Conservation (phyloP, 192 early-diverging fungal species). For the Coemansia sp. region DNA sequence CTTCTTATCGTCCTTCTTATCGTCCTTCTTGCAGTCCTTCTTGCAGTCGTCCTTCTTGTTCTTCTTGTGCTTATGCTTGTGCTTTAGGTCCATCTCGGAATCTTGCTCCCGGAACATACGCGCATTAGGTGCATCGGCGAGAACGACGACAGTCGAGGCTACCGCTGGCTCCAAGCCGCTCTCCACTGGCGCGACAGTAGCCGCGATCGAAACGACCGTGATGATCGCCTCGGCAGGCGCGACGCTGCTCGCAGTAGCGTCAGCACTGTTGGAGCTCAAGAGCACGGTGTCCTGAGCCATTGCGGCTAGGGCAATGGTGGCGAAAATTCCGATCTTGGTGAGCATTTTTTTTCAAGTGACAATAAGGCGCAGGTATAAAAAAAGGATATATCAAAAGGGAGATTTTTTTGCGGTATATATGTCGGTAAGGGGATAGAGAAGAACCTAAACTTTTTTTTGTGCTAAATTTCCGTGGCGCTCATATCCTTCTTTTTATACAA, state of each 20-base stretch:
- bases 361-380: neutral
- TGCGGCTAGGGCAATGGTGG: slow-evolving; percentile 1
- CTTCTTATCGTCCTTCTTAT: neutral
- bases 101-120: neutral
- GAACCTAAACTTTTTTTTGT: neutral
- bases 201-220: no score
- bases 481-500: neutral
- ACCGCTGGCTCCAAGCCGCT: no score
- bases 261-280: neutral
- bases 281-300: neutral
- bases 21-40: neutral
- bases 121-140: neutral
- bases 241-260: neutral
- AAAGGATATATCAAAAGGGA: neutral
- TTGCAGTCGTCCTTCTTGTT: neutral
- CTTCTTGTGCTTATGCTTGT: neutral
- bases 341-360: neutral
- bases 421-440: neutral
- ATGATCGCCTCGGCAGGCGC: neutral
- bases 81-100: neutral
- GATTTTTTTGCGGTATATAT: neutral
- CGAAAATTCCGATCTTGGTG: slow-evolving; percentile 9
- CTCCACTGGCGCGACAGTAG: no score
- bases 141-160: neutral
- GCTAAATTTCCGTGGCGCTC: neutral